Evolutionary conservation across 345 rosid genomes (phyloP), one percentile per base, ranked within the genome.

Genomic region (Excoecaria agallocha): DNA sequence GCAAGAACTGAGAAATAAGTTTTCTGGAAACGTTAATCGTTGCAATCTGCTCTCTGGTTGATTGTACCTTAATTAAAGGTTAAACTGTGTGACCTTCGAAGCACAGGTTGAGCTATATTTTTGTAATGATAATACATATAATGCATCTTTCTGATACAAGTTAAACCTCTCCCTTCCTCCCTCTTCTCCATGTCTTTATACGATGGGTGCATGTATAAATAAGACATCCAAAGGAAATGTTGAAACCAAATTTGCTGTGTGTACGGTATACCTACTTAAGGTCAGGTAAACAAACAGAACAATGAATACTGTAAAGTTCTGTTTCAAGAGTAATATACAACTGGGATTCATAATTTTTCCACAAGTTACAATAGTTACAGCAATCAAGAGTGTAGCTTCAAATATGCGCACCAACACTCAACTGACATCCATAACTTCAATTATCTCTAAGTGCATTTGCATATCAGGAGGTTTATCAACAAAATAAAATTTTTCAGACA

Each of bases 391-490:
- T 20, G 49, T 39, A 20, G 3, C 12, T 1, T 35, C 35, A 30
- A 52, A 8, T 58, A 39, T 15, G 75, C 13, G 22, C 9, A 5
- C 12, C 4, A 9, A 11, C 17, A 39, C 38, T 78, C 79, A 86
- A 61, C 81, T 80, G n/a, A 90, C 85, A 80, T 94, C 87, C 87
- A 92, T 81, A 52, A 58, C 76, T 70, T 92, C 94, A 69, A 94
- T 86, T 2, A 90, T 81, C 74, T 90, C 92, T 74, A 92, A 94
- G 80, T 94, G 98, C 97, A 94, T 92, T 70, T 88, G 90, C 70
- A 94, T 49, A 78, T 86, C 81, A 66, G 93, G 84, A 79, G 78
- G 74, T 39, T 83, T 86, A 62, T 85, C 89, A 49, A 85, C 81
- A 75, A 90, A 89, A 78, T 92, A 94, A 30, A 90, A 81, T 56